Conservation (phyloP, 106 monocot species). For the Acorus calamus region DNA sequence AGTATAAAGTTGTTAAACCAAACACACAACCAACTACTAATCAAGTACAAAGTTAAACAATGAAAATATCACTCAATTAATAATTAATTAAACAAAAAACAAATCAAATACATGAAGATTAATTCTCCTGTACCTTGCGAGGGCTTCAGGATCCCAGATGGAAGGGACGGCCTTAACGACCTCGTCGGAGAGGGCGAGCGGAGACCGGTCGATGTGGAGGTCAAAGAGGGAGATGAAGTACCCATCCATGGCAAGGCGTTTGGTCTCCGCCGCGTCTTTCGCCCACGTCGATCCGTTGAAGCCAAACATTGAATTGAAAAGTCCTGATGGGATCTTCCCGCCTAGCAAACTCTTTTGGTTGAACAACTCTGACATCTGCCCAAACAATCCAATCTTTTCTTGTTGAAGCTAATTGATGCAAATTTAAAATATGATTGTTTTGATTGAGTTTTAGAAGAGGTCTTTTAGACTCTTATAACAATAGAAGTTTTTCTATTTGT, state of each 20-base stretch:
- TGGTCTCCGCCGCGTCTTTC: slow-evolving; percentile 37
- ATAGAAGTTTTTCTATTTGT: no score
- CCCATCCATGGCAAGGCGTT: slow-evolving; percentile 68
- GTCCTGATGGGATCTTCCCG: slow-evolving; percentile 75
- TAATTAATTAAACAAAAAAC: no score
- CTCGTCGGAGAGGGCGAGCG: slow-evolving; percentile 39
- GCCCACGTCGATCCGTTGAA: slow-evolving; percentile 60
- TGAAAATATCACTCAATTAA: no score
- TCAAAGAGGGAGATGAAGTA: slow-evolving; percentile 89
- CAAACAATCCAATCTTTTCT: neutral
- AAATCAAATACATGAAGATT: neutral
- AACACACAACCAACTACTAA: no score
- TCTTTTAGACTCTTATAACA: no score
- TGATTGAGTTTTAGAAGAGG: no score
- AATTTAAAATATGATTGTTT: neutral
- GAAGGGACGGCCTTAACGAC: slow-evolving; percentile 50
- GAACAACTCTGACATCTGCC: slow-evolving; percentile 81
- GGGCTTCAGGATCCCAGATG: slow-evolving; percentile 55
- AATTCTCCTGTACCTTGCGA: slow-evolving; percentile 44
- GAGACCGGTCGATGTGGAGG: slow-evolving; percentile 45
- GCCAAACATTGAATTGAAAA: slow-evolving; percentile 55
- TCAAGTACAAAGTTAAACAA: no score
- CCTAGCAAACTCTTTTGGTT: slow-evolving; percentile 55
- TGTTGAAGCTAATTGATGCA: no score
- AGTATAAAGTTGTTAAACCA: no score